Evolutionary conservation across 148 eudicot species (phyloP), one percentile per base, ranked within the genome.

Genomic region (Nyssa sinensis): DNA sequence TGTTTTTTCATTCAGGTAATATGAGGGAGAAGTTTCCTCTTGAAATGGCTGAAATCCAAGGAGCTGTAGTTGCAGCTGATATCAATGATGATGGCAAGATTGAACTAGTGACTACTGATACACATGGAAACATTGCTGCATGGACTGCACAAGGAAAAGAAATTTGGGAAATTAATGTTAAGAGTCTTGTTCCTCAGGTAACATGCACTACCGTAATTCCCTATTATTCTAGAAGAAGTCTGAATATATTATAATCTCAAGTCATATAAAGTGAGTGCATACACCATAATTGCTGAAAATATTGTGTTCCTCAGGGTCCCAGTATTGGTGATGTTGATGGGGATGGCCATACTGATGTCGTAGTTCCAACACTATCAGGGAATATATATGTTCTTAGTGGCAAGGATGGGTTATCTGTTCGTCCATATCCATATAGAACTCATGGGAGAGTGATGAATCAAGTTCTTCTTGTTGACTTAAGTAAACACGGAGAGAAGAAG

Each of bases 1-100:
- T 69, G 30, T 67, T 69, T 69, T 49, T 75, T n/a, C 17, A 72
- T 88, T 57, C 88, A 95, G 99, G 99, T 74, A 85, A 92, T 78
- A 83, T 88, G 70, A 90, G 99, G 81, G 90, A 92, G 39, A 85
- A 90, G 51, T 95, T 95, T 78, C 99, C 99, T 71, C 97, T 95
- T 81, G 96, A 92, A 80, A 92, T 95, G 99, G 99, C 97, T 81
- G 99, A 95, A 79, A 84, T 95, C 78, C 99, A 95, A 84, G 99
- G 93, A 74, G 88, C 89, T 76, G 97, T 92, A 53, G 87, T 90
- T 71, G 99, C 96, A 69, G 99, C 93, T 66, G 99, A 95, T 83
- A 90, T 95, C 44, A 95, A 95, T 74, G 99, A 95, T 62, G 99
- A 95, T 83, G 99, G 97, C 60, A 93, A 93, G 81, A 95, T 95